Conservation (phyloP, 805 yeast genomes). For the Saccharomyces mikatae region DNA sequence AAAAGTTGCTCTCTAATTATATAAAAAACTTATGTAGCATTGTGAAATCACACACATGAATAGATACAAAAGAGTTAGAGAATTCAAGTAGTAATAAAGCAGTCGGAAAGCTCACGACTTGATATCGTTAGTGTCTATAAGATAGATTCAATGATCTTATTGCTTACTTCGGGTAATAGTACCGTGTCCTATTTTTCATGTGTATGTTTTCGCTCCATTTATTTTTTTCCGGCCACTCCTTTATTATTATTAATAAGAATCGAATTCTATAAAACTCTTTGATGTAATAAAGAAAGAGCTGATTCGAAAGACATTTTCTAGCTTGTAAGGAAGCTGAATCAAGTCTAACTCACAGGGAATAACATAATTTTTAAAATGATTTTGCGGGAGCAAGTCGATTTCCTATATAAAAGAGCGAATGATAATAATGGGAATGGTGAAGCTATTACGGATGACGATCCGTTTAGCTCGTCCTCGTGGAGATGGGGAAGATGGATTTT, state of each 20-base stretch:
- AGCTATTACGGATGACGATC: not conserved
- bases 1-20: not conserved
- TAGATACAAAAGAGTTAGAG: not conserved
- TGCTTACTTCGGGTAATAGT: not conserved
- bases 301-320: conserved; percentile 30
- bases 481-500: conserved; percentile 31
- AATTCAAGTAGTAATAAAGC: not conserved
- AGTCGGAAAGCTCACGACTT: not conserved
- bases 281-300: conserved; percentile 22
- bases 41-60: not conserved
- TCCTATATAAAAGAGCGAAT: not conserved
- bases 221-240: not conserved
- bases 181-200: not conserved
- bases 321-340: not conserved
- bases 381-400: not conserved
- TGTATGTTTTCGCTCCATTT: not conserved
- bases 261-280: not conserved
- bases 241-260: not conserved
- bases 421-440: not conserved
- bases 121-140: too few relatives aligned
- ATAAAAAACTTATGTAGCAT: not conserved
- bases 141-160: not conserved
- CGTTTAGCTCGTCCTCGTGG: conserved; percentile 11
- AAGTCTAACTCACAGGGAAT: not conserved
- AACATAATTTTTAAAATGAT: not conserved